Percentiles rank a stretch among this genome's conserved stretches.
Evolutionary conservation across 2,329 filamentous ascomycete genomes (phyloP).

Genomic region (Diaporthe capsici): DNA sequence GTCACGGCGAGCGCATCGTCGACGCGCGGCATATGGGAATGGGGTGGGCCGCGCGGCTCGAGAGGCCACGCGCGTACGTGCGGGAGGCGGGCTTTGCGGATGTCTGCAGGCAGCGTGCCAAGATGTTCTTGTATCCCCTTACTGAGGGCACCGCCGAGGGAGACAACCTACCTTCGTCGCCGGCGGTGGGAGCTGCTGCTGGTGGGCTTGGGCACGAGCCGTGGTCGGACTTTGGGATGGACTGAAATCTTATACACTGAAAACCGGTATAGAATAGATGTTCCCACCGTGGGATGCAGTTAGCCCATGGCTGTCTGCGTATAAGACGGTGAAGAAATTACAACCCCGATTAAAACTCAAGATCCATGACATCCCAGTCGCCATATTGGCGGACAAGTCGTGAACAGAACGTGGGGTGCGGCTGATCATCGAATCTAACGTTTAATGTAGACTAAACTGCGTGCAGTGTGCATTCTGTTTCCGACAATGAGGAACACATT

Average conservation of each 20-base stretch:
- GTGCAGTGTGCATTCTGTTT: not conserved
- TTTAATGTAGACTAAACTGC: not conserved
- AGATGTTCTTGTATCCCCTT: slow-evolving; percentile 29
- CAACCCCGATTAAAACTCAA: not conserved
- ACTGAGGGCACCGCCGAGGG: not conserved
- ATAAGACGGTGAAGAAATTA: not conserved
- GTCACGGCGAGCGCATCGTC: not conserved
- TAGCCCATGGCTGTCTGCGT: not conserved
- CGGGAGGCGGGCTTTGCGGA: not conserved
- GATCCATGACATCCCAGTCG: not conserved
- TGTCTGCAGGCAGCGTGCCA: slow-evolving; percentile 8
- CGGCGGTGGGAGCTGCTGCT: not conserved
- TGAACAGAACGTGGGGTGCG: not conserved
- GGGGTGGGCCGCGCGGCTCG: not conserved
- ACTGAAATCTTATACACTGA: not conserved
- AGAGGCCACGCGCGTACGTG: not conserved
- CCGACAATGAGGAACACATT: not conserved
- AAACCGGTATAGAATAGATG: too few species aligned
- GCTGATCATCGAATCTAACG: not conserved
- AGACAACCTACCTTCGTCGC: not conserved
- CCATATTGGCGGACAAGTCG: not conserved
- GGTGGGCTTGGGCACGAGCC: slow-evolving; percentile 32
- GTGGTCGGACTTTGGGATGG: slow-evolving; percentile 36
- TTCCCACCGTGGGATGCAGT: not conserved
- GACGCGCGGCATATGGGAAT: not conserved